phyloP scores from a whole-genome alignment of 768 basidiomycete genomes.

The Cystobasidium tubakii region DNA sequence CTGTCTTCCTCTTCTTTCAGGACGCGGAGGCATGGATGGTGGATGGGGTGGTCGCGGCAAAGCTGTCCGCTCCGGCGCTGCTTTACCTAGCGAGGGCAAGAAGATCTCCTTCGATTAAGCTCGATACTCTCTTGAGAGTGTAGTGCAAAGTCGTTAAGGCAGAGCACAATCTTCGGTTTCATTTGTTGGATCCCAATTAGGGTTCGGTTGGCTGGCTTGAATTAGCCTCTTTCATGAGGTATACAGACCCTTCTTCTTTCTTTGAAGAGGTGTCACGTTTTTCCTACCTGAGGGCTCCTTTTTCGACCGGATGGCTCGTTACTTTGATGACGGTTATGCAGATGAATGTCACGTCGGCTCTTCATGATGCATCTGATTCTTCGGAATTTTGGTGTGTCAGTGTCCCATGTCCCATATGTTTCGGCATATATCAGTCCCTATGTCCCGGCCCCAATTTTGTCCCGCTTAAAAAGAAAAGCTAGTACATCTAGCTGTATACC shows the following conservation, averaged over 20 bases:
- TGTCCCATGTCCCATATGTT: background rate
- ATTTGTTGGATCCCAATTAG: background rate
- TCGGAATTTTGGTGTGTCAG: background rate
- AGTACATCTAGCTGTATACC: background rate
- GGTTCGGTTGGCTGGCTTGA: conserved; percentile 3
- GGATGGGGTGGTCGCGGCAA: conserved; percentile 41
- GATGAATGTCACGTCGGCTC: background rate
- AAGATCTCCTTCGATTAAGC: conserved; percentile 48
- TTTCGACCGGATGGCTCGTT: background rate
- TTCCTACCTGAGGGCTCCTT: background rate
- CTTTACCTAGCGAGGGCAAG: conserved; percentile 59
- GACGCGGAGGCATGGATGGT: conserved; percentile 44
- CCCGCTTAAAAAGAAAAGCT: background rate
- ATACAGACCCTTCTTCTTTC: background rate
- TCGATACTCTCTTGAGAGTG: background rate
- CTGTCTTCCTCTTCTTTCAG: background rate
- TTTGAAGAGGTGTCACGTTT: background rate
- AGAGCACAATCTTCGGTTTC: background rate
- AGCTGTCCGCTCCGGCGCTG: conserved; percentile 58
- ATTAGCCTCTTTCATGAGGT: conserved; percentile 1
- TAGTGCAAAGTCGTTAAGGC: background rate
- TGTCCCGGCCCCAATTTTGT: background rate
- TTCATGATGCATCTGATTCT: background rate
- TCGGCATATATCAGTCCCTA: background rate
- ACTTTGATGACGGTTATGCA: background rate